phyloP scores from a whole-genome alignment of 2,329 filamentous ascomycete species.

The Scytalidium sp. region DNA sequence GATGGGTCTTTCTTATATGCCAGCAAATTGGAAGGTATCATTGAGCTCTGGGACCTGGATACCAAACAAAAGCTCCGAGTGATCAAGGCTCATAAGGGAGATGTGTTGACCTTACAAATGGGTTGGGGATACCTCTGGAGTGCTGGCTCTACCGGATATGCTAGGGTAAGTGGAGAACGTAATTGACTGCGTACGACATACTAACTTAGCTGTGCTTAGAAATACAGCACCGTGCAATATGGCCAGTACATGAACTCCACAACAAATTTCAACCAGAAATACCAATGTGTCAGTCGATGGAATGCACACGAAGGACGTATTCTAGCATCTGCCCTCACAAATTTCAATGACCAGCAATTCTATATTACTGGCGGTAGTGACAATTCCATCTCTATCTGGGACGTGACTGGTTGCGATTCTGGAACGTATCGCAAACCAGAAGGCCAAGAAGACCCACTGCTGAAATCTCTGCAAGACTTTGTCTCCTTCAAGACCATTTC shows the following conservation, averaged over 20 bases:
- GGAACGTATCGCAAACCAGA: conserved; percentile 15
- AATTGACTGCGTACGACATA: background rate
- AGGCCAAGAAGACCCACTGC: conserved; percentile 49
- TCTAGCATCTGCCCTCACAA: conserved; percentile 75
- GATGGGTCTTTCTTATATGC: conserved; percentile 93
- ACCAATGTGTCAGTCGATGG: conserved; percentile 76
- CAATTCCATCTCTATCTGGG: conserved; percentile 84
- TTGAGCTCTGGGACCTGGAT: conserved; percentile 96
- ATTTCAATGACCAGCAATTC: conserved; percentile 69
- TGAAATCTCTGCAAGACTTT: conserved; percentile 78
- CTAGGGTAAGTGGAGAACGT: conserved; percentile 58
- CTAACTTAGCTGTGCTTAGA: conserved; percentile 37
- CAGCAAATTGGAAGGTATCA: conserved; percentile 79
- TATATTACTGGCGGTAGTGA: conserved; percentile 95
- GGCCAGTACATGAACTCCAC: conserved; percentile 47
- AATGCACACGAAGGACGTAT: conserved; percentile 85
- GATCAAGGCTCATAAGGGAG: conserved; percentile 75
- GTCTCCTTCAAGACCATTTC: conserved; percentile 92
- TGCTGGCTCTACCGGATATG: conserved; percentile 83
- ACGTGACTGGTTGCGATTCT: conserved; percentile 49
- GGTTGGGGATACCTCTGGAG: conserved; percentile 84
- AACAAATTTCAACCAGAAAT: conserved; percentile 69
- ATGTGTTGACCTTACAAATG: conserved; percentile 84
- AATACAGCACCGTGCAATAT: conserved; percentile 65
- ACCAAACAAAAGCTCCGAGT: conserved; percentile 87